Evolutionary conservation across 345 rosid genomes (phyloP).

Genomic region (Clarkia xantiana): DNA sequence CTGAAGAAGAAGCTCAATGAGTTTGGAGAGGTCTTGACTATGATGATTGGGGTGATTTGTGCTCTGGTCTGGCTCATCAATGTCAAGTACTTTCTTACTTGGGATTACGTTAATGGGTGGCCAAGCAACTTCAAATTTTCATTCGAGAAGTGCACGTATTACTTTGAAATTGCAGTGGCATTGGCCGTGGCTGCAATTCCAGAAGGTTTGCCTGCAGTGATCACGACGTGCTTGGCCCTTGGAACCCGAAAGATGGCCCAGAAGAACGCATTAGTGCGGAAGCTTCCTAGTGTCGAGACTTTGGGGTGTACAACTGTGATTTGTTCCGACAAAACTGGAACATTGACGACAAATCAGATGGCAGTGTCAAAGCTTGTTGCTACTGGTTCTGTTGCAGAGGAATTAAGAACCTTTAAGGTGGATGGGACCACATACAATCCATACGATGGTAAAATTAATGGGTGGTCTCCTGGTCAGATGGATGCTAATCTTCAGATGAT

Average conservation of each 20-base stretch:
- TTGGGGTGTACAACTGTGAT: slow-evolving; percentile 40
- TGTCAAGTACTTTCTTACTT: slow-evolving; percentile 73
- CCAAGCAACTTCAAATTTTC: slow-evolving; percentile 79
- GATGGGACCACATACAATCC: slow-evolving; percentile 80
- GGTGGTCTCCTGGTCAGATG: slow-evolving; percentile 58
- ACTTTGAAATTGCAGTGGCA: slow-evolving; percentile 96
- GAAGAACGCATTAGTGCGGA: slow-evolving; percentile 37
- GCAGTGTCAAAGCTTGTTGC: slow-evolving; percentile 43
- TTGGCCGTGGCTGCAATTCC: slow-evolving; percentile 97
- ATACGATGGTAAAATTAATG: slow-evolving; percentile 62
- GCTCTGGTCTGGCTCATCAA: slow-evolving; percentile 87
- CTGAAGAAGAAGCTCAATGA: slow-evolving; percentile 86
- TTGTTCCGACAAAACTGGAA: slow-evolving; percentile 39
- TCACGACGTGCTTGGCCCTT: slow-evolving; percentile 86
- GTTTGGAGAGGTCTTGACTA: slow-evolving; percentile 70
- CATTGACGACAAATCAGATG: slow-evolving; percentile 40
- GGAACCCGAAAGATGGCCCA: slow-evolving; percentile 96
- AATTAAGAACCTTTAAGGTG: slow-evolving; percentile 60
- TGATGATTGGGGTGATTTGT: slow-evolving; percentile 72
- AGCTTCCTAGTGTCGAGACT: slow-evolving; percentile 39
- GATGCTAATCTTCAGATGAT: slow-evolving; percentile 82
- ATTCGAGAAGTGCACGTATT: slow-evolving; percentile 93
- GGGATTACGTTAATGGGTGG: slow-evolving; percentile 94
- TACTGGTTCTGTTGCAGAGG: slow-evolving; percentile 53
- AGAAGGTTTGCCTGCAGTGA: slow-evolving; percentile 93